phyloP scores from a whole-genome alignment of 306 rosid species.

The Sphenostylis stenocarpa region DNA sequence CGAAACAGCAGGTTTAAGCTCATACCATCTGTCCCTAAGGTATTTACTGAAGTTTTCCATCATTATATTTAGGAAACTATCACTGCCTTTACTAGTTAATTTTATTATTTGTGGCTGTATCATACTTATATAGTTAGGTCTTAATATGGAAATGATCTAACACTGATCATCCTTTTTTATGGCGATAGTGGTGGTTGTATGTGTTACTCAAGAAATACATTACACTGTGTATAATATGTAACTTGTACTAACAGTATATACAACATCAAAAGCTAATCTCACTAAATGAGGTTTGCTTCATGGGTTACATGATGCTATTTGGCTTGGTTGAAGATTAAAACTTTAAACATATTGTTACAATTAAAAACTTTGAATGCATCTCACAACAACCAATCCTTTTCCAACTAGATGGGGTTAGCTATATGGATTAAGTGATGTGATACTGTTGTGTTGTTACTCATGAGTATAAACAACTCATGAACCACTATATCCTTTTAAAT shows the following conservation, averaged over 20 bases:
- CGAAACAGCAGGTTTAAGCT: constrained; percentile 96
- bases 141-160: not conserved
- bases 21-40: constrained; percentile 98
- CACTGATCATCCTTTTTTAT: not conserved
- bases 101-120: constrained; percentile 6
- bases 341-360: not conserved
- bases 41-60: constrained; percentile 41
- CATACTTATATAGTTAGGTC: not conserved
- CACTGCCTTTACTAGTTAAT: constrained; percentile 3
- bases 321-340: not conserved
- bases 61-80: constrained; percentile 6
- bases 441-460: not conserved
- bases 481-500: not conserved
- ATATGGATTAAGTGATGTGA: not conserved
- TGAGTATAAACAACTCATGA: not conserved
- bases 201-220: not conserved
- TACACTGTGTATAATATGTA: not conserved
- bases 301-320: not conserved
- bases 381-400: not conserved
- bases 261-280: not conserved
- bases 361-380: not conserved
- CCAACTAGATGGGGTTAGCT: not conserved
- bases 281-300: not conserved
- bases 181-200: not conserved
- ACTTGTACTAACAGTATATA: no score